Conservation (phyloP, 306 rosid species). For the Cucumis melo region DNA sequence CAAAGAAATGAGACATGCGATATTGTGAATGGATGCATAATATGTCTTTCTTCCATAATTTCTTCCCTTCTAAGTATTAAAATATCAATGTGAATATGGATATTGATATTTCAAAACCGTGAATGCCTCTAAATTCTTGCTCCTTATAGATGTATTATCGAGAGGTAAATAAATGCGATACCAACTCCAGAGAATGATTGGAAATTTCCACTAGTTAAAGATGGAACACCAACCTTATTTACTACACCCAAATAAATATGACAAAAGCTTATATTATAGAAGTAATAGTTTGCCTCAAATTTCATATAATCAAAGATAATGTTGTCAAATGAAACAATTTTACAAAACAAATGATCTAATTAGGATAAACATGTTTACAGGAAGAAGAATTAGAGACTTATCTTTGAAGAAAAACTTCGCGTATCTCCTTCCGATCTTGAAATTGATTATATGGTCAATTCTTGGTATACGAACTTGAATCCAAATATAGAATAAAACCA, state of each 20-base stretch:
- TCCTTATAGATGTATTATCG: background rate
- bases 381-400: too few species aligned
- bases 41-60: background rate
- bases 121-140: background rate
- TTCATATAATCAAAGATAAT: too few species aligned
- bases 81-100: background rate
- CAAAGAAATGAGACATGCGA: background rate
- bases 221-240: background rate
- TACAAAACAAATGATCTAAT: too few species aligned
- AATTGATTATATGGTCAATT: too few species aligned
- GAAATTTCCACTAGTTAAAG: background rate
- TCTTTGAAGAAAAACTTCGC: too few species aligned
- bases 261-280: background rate
- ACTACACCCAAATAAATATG: background rate
- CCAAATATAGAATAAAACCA: too few species aligned
- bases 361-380: too few species aligned
- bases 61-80: background rate
- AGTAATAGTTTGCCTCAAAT: background rate
- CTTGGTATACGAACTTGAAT: too few species aligned
- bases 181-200: background rate
- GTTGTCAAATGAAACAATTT: too few species aligned
- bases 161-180: background rate
- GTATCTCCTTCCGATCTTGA: too few species aligned
- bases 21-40: background rate
- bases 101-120: background rate